A percentile compares a stretch with the other conserved stretches of the same genome.
phyloP scores from a whole-genome alignment of 331 rosid species.

The Acacia pycnantha region DNA sequence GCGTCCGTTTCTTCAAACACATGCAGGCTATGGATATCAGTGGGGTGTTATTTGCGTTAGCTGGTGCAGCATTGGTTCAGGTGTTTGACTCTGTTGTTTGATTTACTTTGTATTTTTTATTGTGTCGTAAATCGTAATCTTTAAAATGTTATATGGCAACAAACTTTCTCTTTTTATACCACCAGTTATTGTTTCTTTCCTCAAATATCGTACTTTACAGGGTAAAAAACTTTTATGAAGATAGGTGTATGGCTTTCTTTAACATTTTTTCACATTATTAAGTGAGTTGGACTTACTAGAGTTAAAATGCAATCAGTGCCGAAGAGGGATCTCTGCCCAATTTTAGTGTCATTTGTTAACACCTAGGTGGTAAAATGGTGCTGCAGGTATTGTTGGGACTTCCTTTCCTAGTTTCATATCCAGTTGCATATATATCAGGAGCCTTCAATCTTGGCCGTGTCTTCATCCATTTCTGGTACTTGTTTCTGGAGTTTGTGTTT shows the following conservation, averaged over 20 bases:
- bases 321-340: constrained; percentile 38
- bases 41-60: constrained; percentile 72
- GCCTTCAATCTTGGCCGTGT: constrained; percentile 97
- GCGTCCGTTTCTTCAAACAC: constrained; percentile 19
- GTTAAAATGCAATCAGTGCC: constrained; percentile 33
- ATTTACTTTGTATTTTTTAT: constrained; percentile 8
- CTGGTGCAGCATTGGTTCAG: constrained; percentile 92
- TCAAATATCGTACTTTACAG: constrained; percentile 27
- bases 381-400: constrained; percentile 84
- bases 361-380: constrained; percentile 44
- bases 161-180: neutral
- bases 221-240: constrained; percentile 25
- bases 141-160: constrained; percentile 14
- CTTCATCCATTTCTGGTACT: constrained; percentile 95
- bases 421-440: constrained; percentile 73
- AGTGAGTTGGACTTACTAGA: constrained; percentile 60
- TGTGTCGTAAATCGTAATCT: constrained; percentile 18
- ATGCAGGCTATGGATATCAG: constrained; percentile 72
- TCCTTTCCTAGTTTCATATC: constrained; percentile 79
- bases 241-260: constrained; percentile 35
- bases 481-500: constrained; percentile 20
- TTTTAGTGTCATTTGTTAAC: constrained; percentile 40
- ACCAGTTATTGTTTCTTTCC: constrained; percentile 16
- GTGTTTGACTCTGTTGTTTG: constrained; percentile 41
- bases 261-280: constrained; percentile 41